Percentiles rank a stretch among this genome's conserved stretches.
Evolutionary conservation across 371 early-diverging fungal genomes (phyloP).

Genomic region (Mortierella sp.): DNA sequence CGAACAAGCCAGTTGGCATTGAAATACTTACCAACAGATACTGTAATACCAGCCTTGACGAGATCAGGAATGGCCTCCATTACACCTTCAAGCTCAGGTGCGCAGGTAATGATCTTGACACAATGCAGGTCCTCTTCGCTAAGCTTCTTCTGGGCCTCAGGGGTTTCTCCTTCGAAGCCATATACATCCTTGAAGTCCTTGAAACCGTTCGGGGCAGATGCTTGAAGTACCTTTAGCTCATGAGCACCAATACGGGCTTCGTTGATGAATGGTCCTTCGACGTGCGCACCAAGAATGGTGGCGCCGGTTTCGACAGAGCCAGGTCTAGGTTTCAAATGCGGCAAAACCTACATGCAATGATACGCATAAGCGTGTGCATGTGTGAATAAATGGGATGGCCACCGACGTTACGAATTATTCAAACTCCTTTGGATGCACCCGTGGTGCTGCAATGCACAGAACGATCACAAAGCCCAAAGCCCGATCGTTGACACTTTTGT

Average conservation of each 20-base stretch:
- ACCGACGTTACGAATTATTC: no score
- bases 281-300: constrained; percentile 82
- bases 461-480: constrained; percentile 25
- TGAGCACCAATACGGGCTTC: constrained; percentile 83
- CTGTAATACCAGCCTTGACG: constrained; percentile 78
- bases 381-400: not conserved
- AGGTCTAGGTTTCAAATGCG: constrained; percentile 71
- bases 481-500: not conserved
- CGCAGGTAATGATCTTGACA: constrained; percentile 80
- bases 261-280: constrained; percentile 88
- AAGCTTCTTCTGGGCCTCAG: constrained; percentile 57
- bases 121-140: constrained; percentile 60
- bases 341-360: constrained; percentile 60
- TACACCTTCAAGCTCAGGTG: constrained; percentile 85
- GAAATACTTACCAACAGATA: constrained; percentile 66
- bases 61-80: constrained; percentile 75
- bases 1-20: not conserved
- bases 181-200: constrained; percentile 78
- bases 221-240: constrained; percentile 69
- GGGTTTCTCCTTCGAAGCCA: constrained; percentile 59
- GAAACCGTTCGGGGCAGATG: constrained; percentile 72
- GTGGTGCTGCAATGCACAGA: constrained; percentile 17
- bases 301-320: constrained; percentile 78
- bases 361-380: not conserved
- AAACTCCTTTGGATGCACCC: no score